Conservation (phyloP, 805 yeast genomes). For the Wickerhamiella musiphila region DNA sequence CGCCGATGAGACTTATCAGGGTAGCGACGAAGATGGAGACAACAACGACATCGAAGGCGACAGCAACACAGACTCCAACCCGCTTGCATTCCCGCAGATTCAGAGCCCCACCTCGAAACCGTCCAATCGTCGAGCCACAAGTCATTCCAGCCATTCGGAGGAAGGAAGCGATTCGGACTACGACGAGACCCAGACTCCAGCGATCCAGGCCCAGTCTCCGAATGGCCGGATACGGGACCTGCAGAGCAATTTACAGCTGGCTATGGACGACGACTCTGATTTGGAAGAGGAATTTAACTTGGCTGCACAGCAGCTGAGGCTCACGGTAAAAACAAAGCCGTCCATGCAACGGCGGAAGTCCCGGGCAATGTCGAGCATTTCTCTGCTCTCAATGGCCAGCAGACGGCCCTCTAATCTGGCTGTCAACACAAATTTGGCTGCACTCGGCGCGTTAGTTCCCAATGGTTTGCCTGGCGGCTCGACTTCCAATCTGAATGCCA, state of each 20-base stretch:
- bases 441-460: not conserved
- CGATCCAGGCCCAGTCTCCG: not conserved
- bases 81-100: no score
- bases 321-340: constrained; percentile 11
- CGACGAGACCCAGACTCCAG: constrained; percentile 5
- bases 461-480: not conserved
- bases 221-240: constrained; percentile 12
- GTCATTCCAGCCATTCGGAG: constrained; percentile 5
- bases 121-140: not conserved
- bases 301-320: constrained; percentile 20
- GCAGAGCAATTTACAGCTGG: constrained; percentile 21
- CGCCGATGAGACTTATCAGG: no score
- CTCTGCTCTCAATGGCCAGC: not conserved
- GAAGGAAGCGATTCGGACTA: constrained; percentile 7
- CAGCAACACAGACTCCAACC: no score
- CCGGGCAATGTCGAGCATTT: constrained; percentile 1
- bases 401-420: not conserved
- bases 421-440: not conserved
- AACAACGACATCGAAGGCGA: no score
- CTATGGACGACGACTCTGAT: constrained; percentile 26
- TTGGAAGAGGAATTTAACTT: constrained; percentile 26
- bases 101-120: not conserved
- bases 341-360: constrained; percentile 3
- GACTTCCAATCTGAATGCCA: no score
- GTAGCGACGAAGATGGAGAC: no score